A percentile compares a stretch with the other conserved stretches of the same genome.
Conservation (phyloP, 768 basidiomycete species). For the Imleria badia region DNA sequence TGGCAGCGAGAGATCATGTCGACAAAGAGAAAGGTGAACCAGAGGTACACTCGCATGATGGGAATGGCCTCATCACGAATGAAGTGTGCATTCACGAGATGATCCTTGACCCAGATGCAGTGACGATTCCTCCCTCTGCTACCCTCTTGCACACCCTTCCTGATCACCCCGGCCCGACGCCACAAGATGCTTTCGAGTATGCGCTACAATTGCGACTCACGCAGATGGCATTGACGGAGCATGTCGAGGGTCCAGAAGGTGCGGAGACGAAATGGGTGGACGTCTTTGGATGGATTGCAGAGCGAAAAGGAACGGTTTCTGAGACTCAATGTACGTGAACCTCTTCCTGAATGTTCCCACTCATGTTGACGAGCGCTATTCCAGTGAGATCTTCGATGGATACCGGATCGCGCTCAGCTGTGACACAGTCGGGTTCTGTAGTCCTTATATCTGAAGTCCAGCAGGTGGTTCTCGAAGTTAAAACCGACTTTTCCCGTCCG, state of each 20-base stretch:
- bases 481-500: background rate
- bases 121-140: conserved; percentile 39
- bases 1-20: conserved; percentile 4
- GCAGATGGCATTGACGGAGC: conserved; percentile 76
- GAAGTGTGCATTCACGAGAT: conserved; percentile 15
- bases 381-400: conserved; percentile 33
- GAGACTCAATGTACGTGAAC: conserved; percentile 27
- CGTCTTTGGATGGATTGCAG: conserved; percentile 84
- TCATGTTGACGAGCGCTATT: background rate
- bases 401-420: conserved; percentile 27
- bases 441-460: conserved; percentile 13
- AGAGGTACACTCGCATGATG: background rate
- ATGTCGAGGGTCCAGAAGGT: conserved; percentile 80
- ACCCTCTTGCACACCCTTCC: conserved; percentile 44
- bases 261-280: conserved; percentile 82
- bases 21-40: conserved; percentile 12
- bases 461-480: conserved; percentile 14
- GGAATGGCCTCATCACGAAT: background rate
- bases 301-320: conserved; percentile 40
- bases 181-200: conserved; percentile 67
- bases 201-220: conserved; percentile 87
- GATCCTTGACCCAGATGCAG: conserved; percentile 31
- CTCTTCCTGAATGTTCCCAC: background rate
- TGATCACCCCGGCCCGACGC: conserved; percentile 50
- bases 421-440: conserved; percentile 19